These are phyloP conservation scores for Ceratobasidium sp. DNA, from an alignment of 1,284 basidiomycete species.

Conservation along the genomic window DNA sequence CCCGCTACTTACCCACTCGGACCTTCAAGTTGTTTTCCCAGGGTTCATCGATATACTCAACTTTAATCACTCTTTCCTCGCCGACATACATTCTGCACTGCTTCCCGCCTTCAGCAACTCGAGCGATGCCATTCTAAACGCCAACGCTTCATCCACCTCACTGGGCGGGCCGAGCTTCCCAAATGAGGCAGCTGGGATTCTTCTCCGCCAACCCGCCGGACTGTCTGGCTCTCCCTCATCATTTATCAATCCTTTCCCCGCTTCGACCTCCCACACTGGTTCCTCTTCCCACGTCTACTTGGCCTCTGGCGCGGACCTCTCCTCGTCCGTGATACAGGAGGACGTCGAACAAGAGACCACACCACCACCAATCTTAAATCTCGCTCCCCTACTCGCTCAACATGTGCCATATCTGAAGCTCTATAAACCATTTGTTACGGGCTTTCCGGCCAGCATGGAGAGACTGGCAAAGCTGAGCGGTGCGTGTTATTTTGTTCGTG, in stretches of 20 bases:
- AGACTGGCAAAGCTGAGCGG: conserved; percentile 35
- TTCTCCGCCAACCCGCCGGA: conserved; percentile 49
- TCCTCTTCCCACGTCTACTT: neutral
- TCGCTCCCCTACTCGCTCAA: conserved; percentile 51
- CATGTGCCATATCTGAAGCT: conserved; percentile 82
- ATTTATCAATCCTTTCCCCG: neutral
- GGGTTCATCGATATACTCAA: conserved; percentile 95
- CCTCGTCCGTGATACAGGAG: neutral
- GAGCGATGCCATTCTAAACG: conserved; percentile 20
- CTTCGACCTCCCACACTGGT: neutral
- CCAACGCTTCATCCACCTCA: conserved; percentile 51
- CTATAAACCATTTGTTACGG: conserved; percentile 85
- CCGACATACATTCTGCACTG: conserved; percentile 68
- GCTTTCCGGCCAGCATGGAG: conserved; percentile 67
- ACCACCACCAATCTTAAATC: neutral
- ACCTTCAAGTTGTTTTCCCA: conserved; percentile 83
- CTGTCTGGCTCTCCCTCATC: conserved; percentile 25
- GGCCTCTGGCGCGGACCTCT: neutral
- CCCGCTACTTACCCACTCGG: conserved; percentile 76
- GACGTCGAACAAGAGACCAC: neutral
- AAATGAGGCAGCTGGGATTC: conserved; percentile 47
- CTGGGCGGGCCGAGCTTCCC: conserved; percentile 45
- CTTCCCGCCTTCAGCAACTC: conserved; percentile 50
- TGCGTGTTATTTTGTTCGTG: neutral
- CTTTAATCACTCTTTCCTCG: conserved; percentile 83